A percentile compares a stretch with the other conserved stretches of the same genome.
These are phyloP conservation scores for Pleomassaria siparia DNA, from an alignment of 2,329 filamentous ascomycete species.

Conservation along the genomic window DNA sequence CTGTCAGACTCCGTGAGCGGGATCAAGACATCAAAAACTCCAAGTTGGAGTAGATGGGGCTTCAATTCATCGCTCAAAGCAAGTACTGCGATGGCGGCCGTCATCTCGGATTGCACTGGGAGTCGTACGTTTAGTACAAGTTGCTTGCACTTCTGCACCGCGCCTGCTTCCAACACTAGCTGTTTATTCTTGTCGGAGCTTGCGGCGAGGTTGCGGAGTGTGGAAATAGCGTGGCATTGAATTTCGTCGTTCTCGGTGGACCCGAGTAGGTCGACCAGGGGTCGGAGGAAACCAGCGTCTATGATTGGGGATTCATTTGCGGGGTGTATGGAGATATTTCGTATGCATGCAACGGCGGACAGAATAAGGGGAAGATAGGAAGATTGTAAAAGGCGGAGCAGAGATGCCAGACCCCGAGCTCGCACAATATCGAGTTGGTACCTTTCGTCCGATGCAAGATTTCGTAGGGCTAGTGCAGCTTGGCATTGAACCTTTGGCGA, in stretches of 20 bases:
- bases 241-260: constrained; percentile 98
- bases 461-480: constrained; percentile 88
- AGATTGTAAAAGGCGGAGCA: constrained; percentile 88
- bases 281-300: constrained; percentile 92
- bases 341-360: constrained; percentile 95
- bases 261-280: constrained; percentile 87
- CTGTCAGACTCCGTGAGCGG: constrained; percentile 92
- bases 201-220: constrained; percentile 88
- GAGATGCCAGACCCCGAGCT: constrained; percentile 78
- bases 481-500: constrained; percentile 95
- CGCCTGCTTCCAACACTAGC: constrained; percentile 92
- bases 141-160: constrained; percentile 98
- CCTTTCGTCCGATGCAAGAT: constrained; percentile 95
- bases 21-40: constrained; percentile 95
- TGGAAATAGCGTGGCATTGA: constrained; percentile 97
- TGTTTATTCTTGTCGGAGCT: constrained; percentile 98
- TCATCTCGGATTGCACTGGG: constrained; percentile 98
- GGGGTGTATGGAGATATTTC: constrained; percentile 98
- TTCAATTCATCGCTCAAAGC: constrained; percentile 96
- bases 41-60: constrained; percentile 82
- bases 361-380: constrained; percentile 95
- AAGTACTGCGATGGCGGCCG: constrained; percentile 95
- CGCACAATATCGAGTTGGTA: constrained; percentile 98
- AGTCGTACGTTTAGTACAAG: constrained; percentile 90
- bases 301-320: constrained; percentile 98